Evolutionary conservation across 805 yeast genomes (phyloP), one percentile per base, ranked within the genome.

Genomic region (Hanseniaspora opuntiae): DNA sequence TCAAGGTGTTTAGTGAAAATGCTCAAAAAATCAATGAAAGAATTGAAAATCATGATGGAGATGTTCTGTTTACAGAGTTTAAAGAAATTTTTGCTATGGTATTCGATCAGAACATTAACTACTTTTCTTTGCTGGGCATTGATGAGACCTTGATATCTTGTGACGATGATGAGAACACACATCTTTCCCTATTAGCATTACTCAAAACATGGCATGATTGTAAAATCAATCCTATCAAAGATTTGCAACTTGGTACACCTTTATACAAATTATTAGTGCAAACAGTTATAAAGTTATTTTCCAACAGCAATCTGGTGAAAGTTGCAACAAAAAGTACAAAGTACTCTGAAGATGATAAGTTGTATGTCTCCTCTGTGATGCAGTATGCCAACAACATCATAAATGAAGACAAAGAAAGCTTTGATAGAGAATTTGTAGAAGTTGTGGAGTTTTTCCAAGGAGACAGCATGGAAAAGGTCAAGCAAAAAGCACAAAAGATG

Each of bases 231-330:
- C 98, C 98, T 4, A 90, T 93, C 63, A 96, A 90, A 65, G 98
- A 93, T 67, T 89, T 90, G 69, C 89, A 90, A 56, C 90, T 97
- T 64, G 86, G 96, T 0, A 93, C 98, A 0, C 98, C 98, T 12
- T 64, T 84, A 32, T 93, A 90, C 64, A 76, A 97, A 64, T 87
- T 93, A 40, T 87, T 93, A 68, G 73, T 93, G 40, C 97, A 97
- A 45, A 97, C 93, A 24, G 79, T 95, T 0, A 97, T 93, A 64
- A 90, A 87, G 65, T 69, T 93, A 33, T 93, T 90, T 65, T 80
- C 95, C 62, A 78, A 88, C 0, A 90, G 93, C 0, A 84, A 82
- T 0, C 67, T 90, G 37, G 68, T 93, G n/a, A 76, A 16, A 90
- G 84, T 56, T 84, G 95, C 0, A 69, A 84, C 12, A 62, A 71